Base-by-base conservation (phyloP, 768 basidiomycete genomes). In the Hygrophorus pudorinus region DNA sequence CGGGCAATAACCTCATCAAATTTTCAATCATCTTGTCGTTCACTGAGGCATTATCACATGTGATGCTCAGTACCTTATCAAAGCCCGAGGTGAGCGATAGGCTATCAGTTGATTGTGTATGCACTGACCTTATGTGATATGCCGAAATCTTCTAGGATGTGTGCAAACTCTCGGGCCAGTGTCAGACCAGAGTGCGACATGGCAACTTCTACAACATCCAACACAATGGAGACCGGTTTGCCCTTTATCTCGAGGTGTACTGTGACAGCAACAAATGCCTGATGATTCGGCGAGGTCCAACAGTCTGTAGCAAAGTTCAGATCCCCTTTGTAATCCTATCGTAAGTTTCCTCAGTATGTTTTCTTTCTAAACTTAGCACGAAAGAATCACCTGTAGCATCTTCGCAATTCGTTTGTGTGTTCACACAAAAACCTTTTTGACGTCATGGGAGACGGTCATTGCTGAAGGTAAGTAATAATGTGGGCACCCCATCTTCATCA, bases 141-240 rank as follows among this genome's bases (percentile, higher is more conserved):
- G n/a, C n/a, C n/a, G n/a, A 62, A 65, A 65, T 5, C 60, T 1
- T 62, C 29, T 4, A 69, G 56, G 7, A 68, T 55, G 1, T 52
- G 24, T 1, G 49, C 53, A 45, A 69, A 65, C 2, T 54, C 65
- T 0, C 21, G 32, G 0, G 67, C 65, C n/a, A 72, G 53, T 10
- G 60, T 59, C 1, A 52, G 10, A 4, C 67, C 62, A 0, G 54
- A 49, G 44, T 72, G 67, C 0, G 64, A 64, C 43, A 50, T 34
- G 1, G 59, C 33, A 2, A 70, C 59, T 47, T 71, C 65, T 10
- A 67, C 52, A 5, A 72, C 39, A 41, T 71, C 68, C 1, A 71
- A 50, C 0, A 63, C 34, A 2, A 67, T 51, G 0, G 45, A 32
- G 0, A 65, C 27, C 0, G 56, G 59, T 5, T 49, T 38, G 0